A percentile compares a stretch with the other conserved stretches of the same genome.
Evolutionary conservation across 31 red algal genomes (phyloP).

Genomic region (Odonthalia washingtoniensis): DNA sequence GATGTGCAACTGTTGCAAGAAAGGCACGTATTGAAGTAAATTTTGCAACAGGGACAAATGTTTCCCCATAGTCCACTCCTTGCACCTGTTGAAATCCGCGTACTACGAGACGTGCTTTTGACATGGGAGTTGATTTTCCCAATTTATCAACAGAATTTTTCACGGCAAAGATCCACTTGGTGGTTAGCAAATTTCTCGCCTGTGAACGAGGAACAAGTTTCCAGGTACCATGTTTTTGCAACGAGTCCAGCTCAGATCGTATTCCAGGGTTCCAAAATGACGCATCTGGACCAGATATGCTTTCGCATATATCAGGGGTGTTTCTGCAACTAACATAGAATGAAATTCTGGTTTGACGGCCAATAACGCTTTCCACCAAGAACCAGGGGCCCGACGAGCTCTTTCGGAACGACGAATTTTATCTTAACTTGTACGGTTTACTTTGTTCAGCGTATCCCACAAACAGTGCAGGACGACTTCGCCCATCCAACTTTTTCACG

Average conservation of each 20-base stretch:
- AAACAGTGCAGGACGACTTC: neutral
- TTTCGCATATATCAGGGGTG: no score
- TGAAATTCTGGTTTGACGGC: no score
- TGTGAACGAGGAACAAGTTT: neutral
- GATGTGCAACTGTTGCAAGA: conserved; percentile 1
- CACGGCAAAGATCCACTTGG: neutral
- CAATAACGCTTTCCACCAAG: neutral
- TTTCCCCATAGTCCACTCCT: conserved; percentile 46
- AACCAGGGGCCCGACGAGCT: neutral
- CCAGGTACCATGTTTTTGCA: neutral
- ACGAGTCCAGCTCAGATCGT: neutral
- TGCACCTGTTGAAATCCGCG: conserved; percentile 25
- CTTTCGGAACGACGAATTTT: neutral
- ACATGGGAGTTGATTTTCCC: neutral
- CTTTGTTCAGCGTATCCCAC: conserved; percentile 29
- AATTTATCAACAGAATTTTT: neutral
- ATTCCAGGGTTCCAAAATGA: neutral
- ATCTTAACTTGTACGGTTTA: conserved; percentile 23
- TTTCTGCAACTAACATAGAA: no score
- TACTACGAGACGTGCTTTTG: neutral
- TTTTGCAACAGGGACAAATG: conserved; percentile 48
- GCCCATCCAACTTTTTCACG: conserved; percentile 20
- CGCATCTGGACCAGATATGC: neutral
- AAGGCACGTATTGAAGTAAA: conserved; percentile 46
- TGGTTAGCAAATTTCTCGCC: neutral